Evolutionary conservation across 495 filamentous ascomycete species (phyloP).

Genomic region (Penicillium pancosmium): DNA sequence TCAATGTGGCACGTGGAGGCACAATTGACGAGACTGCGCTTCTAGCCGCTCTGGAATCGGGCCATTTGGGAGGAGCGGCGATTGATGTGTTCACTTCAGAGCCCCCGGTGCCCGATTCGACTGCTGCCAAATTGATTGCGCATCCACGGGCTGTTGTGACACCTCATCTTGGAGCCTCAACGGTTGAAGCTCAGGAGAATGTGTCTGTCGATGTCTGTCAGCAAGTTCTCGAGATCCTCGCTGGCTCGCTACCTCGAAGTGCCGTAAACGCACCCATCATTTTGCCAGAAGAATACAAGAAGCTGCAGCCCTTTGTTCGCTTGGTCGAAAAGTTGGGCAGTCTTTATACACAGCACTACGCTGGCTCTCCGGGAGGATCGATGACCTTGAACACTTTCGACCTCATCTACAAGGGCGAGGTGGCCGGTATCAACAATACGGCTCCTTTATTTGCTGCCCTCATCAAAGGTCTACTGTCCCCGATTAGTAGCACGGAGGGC

Average conservation of each 20-base stretch:
- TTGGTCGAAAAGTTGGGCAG: conserved; percentile 70
- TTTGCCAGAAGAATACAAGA: conserved; percentile 69
- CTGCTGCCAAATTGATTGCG: conserved; percentile 55
- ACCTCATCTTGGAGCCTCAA: conserved; percentile 73
- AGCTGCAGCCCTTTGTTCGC: conserved; percentile 68
- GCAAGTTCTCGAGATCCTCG: conserved; percentile 68
- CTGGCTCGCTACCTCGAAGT: conserved; percentile 65
- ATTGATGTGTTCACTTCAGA: conserved; percentile 76
- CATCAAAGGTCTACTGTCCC: conserved; percentile 65
- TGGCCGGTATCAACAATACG: conserved; percentile 64
- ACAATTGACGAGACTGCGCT: conserved; percentile 74
- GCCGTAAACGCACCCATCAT: conserved; percentile 77
- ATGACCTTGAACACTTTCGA: conserved; percentile 63
- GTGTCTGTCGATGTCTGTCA: conserved; percentile 73
- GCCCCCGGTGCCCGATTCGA: conserved; percentile 54
- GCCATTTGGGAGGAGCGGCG: conserved; percentile 70
- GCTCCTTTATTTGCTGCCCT: conserved; percentile 70
- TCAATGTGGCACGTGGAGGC: conserved; percentile 75
- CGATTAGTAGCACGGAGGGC: conserved; percentile 59
- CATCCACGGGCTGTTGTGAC: conserved; percentile 70
- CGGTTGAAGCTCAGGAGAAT: conserved; percentile 77
- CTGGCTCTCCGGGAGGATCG: conserved; percentile 24
- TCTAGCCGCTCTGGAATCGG: conserved; percentile 64
- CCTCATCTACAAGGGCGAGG: conserved; percentile 67
- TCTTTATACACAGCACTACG: conserved; percentile 72